These are phyloP conservation scores for Zopfochytrium polystomum DNA, from an alignment of 371 early-diverging fungal species.

Conservation along the genomic window DNA sequence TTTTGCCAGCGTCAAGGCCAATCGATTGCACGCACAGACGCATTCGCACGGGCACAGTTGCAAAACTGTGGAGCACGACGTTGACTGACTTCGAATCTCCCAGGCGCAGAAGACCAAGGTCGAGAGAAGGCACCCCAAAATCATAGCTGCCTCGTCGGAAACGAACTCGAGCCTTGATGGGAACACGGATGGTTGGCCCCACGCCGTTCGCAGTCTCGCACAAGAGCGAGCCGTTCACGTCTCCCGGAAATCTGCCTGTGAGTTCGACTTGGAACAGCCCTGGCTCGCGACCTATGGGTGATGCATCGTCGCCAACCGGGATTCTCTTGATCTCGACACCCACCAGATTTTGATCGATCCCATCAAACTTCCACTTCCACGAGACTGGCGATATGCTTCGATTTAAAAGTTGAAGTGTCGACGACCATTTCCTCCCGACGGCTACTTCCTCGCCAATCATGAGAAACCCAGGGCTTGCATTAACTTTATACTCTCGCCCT, in stretches of 20 bases:
- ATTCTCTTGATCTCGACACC: constrained; percentile 13
- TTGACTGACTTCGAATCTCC: constrained; percentile 22
- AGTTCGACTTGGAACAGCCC: constrained; percentile 14
- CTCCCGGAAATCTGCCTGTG: constrained; percentile 36
- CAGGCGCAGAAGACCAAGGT: constrained; percentile 46
- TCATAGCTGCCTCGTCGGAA: constrained; percentile 26
- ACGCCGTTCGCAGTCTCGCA: constrained; percentile 32
- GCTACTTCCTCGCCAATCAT: constrained; percentile 23
- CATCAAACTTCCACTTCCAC: constrained; percentile 29
- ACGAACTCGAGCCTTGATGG: constrained; percentile 28
- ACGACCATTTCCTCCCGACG: constrained; percentile 20
- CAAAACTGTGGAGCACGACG: constrained; percentile 9
- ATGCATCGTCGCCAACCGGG: background rate
- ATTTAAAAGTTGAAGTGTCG: constrained; percentile 31
- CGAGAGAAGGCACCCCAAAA: constrained; percentile 30
- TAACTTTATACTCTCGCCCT: constrained; percentile 33
- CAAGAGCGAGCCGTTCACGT: constrained; percentile 26
- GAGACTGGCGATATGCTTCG: constrained; percentile 33
- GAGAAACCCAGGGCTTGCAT: constrained; percentile 29
- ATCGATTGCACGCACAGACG: background rate
- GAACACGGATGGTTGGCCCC: constrained; percentile 36
- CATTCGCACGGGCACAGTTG: background rate
- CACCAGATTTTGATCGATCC: constrained; percentile 23
- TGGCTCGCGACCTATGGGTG: background rate
- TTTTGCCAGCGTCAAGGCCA: background rate